phyloP scores from a whole-genome alignment of 352 stramenopile species.

The Globisporangium uncinulatum region DNA sequence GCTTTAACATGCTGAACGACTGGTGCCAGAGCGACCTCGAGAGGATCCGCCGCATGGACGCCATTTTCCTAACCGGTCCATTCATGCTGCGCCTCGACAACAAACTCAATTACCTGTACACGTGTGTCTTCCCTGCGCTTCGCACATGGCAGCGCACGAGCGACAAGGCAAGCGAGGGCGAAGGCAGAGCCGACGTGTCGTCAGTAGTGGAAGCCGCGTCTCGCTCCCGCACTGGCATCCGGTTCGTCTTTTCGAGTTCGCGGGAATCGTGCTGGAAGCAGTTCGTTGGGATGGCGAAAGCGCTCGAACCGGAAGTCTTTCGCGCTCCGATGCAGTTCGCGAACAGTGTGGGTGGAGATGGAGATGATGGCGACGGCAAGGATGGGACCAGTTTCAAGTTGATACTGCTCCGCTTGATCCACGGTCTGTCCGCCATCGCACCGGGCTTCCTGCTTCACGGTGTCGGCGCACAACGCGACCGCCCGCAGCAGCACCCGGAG shows the following conservation, averaged over 20 bases:
- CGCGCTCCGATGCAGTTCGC: conserved; percentile 38
- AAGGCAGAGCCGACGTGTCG: not conserved
- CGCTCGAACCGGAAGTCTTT: conserved; percentile 37
- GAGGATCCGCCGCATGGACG: conserved; percentile 48
- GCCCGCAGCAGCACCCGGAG: not conserved
- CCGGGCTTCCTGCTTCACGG: conserved; percentile 28
- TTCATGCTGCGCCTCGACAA: conserved; percentile 62
- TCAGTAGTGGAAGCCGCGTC: conserved; percentile 1
- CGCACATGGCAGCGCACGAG: not conserved
- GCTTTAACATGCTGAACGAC: conserved; percentile 66
- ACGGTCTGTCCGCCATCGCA: conserved; percentile 22
- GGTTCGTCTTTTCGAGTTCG: conserved; percentile 28
- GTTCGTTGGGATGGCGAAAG: conserved; percentile 33
- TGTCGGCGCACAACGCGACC: not conserved
- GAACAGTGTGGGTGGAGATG: conserved; percentile 13
- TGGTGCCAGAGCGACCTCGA: conserved; percentile 43
- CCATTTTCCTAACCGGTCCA: conserved; percentile 35
- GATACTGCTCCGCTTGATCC: conserved; percentile 29
- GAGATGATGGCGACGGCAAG: conserved; percentile 7
- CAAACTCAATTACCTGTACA: conserved; percentile 48
- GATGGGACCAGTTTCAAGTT: conserved; percentile 28
- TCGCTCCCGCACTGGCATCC: conserved; percentile 20
- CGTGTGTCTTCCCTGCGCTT: conserved; percentile 32
- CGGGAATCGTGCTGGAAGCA: conserved; percentile 39
- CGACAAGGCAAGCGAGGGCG: not conserved